These are phyloP conservation scores for Medicago arabica DNA, from an alignment of 306 rosid species.

Conservation along the genomic window DNA sequence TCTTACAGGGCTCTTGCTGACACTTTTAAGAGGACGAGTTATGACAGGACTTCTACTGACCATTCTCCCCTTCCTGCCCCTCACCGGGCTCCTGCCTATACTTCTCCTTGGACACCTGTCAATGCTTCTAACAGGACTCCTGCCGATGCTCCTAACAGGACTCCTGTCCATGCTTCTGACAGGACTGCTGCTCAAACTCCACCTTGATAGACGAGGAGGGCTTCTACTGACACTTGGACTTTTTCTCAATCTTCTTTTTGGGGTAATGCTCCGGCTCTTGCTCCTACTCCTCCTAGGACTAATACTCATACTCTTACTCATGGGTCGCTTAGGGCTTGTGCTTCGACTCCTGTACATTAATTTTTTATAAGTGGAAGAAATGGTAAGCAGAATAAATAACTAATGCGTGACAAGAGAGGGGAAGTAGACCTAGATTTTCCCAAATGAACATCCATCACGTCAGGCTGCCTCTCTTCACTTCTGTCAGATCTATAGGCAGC, in stretches of 20 bases:
- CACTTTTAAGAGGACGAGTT: slow-evolving; percentile 45
- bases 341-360: slow-evolving; percentile 97
- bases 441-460: slow-evolving; percentile 76
- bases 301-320: slow-evolving; percentile 91
- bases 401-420: slow-evolving; percentile 66
- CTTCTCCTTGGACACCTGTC: slow-evolving; percentile 39
- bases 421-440: slow-evolving; percentile 92
- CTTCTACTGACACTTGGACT: slow-evolving; percentile 53
- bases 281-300: slow-evolving; percentile 76
- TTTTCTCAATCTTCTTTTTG: slow-evolving; percentile 51
- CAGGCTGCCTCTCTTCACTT: slow-evolving; percentile 78
- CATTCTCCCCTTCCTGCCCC: slow-evolving; percentile 15
- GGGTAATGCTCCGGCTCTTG: slow-evolving; percentile 66
- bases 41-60: slow-evolving; percentile 44
- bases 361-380: slow-evolving; percentile 59
- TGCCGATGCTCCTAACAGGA: slow-evolving; percentile 60
- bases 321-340: slow-evolving; percentile 82
- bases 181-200: slow-evolving; percentile 77
- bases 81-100: slow-evolving; percentile 49
- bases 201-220: slow-evolving; percentile 52
- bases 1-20: slow-evolving; percentile 58
- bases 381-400: slow-evolving; percentile 66
- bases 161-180: slow-evolving; percentile 57
- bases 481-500: slow-evolving; percentile 61
- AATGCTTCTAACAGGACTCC: no score